Conservation (phyloP, 2,329 filamentous ascomycete genomes). For the Colletotrichum cereale region DNA sequence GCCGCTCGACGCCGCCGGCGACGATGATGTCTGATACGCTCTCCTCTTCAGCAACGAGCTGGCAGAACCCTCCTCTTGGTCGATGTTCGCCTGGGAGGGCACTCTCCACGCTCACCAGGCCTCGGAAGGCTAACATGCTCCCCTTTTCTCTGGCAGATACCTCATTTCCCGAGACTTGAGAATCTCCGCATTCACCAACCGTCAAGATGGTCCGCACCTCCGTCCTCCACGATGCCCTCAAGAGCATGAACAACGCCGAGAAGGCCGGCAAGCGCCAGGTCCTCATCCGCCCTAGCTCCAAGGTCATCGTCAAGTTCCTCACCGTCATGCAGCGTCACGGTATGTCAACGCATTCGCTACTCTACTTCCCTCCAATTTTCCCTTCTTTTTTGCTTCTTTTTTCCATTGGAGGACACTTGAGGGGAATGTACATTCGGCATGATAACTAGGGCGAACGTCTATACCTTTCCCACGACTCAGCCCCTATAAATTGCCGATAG, state of each 20-base stretch:
- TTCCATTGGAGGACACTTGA: constrained; percentile 24
- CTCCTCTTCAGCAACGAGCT: constrained; percentile 73
- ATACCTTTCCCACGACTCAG: constrained; percentile 84
- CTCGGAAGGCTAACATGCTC: constrained; percentile 71
- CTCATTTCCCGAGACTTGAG: constrained; percentile 80
- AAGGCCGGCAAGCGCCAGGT: constrained; percentile 99
- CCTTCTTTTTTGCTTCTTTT: constrained; percentile 9
- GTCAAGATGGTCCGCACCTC: constrained; percentile 99
- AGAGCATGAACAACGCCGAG: constrained; percentile 99
- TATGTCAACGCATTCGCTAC: constrained; percentile 66
- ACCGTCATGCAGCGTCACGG: constrained; percentile 99
- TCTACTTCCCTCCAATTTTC: constrained; percentile 9
- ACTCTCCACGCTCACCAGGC: constrained; percentile 76
- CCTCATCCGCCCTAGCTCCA: constrained; percentile 96
- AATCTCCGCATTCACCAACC: constrained; percentile 75
- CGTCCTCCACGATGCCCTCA: constrained; percentile 99
- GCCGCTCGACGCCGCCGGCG: constrained; percentile 43
- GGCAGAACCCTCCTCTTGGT: constrained; percentile 75
- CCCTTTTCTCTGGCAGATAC: constrained; percentile 66
- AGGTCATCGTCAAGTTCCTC: constrained; percentile 99
- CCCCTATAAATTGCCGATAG: constrained; percentile 99
- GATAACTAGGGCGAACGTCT: constrained; percentile 99
- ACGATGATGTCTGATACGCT: constrained; percentile 66
- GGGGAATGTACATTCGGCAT: constrained; percentile 79
- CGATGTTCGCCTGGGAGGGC: constrained; percentile 63